phyloP scores from a whole-genome alignment of 2,329 filamentous ascomycete species.

The Cryphonectria parasitica region DNA sequence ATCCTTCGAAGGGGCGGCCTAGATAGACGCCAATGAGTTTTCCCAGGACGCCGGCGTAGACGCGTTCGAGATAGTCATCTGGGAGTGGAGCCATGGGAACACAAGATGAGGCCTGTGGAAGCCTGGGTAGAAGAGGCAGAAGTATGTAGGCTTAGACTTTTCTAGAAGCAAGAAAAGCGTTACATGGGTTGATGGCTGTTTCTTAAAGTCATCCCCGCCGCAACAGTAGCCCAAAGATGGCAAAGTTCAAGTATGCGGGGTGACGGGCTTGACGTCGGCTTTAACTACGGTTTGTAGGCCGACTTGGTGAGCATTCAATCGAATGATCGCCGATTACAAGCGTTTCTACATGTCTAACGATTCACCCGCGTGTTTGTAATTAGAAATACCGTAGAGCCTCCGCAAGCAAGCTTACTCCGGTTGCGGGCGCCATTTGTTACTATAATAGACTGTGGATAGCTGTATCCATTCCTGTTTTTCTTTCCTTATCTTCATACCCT shows the following conservation, averaged over 20 bases:
- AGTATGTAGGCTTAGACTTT: too few relatives aligned
- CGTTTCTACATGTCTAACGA: neutral
- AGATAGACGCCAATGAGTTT: constrained; percentile 45
- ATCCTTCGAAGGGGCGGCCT: constrained; percentile 43
- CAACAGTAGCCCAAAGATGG: neutral
- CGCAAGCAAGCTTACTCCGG: too few relatives aligned
- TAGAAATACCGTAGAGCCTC: too few relatives aligned
- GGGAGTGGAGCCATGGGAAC: constrained; percentile 11
- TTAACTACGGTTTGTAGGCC: neutral
- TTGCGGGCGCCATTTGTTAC: too few relatives aligned
- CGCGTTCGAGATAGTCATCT: constrained; percentile 39
- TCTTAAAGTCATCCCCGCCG: too few relatives aligned
- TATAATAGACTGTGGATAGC: too few relatives aligned
- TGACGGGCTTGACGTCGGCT: neutral
- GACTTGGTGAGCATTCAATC: neutral
- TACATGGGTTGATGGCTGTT: too few relatives aligned
- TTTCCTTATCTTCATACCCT: too few relatives aligned
- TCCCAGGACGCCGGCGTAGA: constrained; percentile 45
- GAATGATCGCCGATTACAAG: neutral
- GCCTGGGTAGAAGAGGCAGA: too few relatives aligned
- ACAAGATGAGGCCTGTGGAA: neutral
- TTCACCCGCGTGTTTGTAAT: neutral
- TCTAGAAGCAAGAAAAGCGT: too few relatives aligned
- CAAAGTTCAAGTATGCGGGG: too few relatives aligned
- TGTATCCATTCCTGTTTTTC: too few relatives aligned